Conservation (phyloP, 768 basidiomycete genomes). For the Rhodotorula taiwanensis region DNA sequence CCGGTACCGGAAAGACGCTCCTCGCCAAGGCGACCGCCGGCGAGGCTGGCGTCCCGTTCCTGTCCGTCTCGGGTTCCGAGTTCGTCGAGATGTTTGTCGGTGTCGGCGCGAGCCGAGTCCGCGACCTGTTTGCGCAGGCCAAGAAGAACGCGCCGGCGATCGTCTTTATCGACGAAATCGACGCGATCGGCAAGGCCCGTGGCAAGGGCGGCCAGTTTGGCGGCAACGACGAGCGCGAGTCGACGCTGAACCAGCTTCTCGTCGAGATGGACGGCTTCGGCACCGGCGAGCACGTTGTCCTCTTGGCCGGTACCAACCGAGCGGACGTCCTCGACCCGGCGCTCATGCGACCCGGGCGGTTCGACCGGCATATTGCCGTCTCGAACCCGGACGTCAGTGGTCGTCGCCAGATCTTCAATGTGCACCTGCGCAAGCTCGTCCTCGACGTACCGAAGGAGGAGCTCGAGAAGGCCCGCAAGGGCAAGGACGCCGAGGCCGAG, state of each 20-base stretch:
- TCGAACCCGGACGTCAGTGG: constrained; percentile 92
- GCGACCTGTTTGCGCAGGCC: constrained; percentile 93
- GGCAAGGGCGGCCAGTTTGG: constrained; percentile 71
- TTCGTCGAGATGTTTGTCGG: constrained; percentile 99
- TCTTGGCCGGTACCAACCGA: constrained; percentile 92
- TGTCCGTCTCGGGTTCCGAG: constrained; percentile 96
- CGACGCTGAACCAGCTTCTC: constrained; percentile 90
- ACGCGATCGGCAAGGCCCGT: constrained; percentile 93
- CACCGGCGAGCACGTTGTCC: constrained; percentile 92
- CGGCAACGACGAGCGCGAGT: constrained; percentile 95
- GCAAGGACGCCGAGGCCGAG: background rate
- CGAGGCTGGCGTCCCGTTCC: constrained; percentile 94
- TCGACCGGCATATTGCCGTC: constrained; percentile 92
- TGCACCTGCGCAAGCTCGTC: constrained; percentile 58
- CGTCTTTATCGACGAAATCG: constrained; percentile 98
- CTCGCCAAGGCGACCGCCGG: constrained; percentile 98
- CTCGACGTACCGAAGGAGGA: constrained; percentile 22
- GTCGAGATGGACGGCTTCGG: constrained; percentile 99
- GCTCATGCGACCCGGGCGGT: constrained; percentile 92
- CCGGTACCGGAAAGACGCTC: constrained; percentile 96
- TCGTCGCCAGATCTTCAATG: constrained; percentile 84
- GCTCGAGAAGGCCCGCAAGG: background rate
- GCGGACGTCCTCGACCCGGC: constrained; percentile 94
- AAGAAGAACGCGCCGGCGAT: constrained; percentile 98
- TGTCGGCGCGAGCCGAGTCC: constrained; percentile 92